Conservation (phyloP, 192 early-diverging fungal species). For the Backusella tuberculispora region DNA sequence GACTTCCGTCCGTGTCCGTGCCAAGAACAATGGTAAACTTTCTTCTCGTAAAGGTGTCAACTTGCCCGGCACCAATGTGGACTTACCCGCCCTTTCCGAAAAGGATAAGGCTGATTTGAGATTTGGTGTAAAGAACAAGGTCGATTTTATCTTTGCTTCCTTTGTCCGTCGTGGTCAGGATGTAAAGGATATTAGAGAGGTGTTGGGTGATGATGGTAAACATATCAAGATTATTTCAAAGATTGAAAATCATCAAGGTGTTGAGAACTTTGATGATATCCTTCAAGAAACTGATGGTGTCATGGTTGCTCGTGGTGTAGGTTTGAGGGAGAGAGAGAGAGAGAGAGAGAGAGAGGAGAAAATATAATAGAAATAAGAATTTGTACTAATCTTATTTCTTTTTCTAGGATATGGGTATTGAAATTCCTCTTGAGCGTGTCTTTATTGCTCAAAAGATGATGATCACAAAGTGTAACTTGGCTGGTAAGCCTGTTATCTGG, state of each 20-base stretch:
- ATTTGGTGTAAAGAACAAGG: conserved; percentile 93
- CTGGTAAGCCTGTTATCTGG: conserved; percentile 95
- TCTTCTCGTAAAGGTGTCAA: conserved; percentile 97
- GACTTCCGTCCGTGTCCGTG: conserved; percentile 68
- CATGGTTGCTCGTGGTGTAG: conserved; percentile 95
- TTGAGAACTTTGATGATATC: conserved; percentile 99
- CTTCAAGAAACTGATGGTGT: conserved; percentile 92
- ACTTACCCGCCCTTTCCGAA: conserved; percentile 93
- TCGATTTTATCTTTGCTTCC: conserved; percentile 95
- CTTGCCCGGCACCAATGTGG: conserved; percentile 87
- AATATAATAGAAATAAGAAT: not conserved
- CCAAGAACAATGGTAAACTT: conserved; percentile 85
- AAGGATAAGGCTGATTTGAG: conserved; percentile 91
- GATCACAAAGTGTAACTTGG: conserved; percentile 96
- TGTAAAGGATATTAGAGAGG: conserved; percentile 83
- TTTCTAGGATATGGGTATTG: conserved; percentile 85
- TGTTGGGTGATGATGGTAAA: conserved; percentile 81
- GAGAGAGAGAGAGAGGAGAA: not conserved
- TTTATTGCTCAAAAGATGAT: conserved; percentile 98
- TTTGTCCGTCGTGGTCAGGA: conserved; percentile 95
- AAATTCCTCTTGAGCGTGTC: conserved; percentile 93
- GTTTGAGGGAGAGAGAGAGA: not conserved
- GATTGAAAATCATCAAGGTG: conserved; percentile 97
- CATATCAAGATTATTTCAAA: conserved; percentile 96
- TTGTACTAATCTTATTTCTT: not conserved